A percentile compares a stretch with the other conserved stretches of the same genome.
Evolutionary conservation across 176 grass and related monocot species (phyloP).

Genomic region (Paspalum notatum): DNA sequence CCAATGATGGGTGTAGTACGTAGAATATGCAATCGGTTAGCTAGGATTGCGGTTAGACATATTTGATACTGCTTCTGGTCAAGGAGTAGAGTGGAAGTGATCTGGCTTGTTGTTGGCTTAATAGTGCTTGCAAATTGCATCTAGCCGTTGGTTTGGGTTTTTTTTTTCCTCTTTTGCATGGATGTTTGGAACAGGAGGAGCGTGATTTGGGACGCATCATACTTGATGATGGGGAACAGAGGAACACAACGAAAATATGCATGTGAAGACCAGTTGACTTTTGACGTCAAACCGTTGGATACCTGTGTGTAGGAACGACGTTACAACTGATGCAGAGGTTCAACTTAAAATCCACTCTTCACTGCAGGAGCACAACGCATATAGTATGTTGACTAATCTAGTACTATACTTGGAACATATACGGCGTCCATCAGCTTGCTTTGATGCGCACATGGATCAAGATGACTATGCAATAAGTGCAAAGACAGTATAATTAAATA

Average conservation of each 20-base stretch:
- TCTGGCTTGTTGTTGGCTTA: slow-evolving; percentile 33
- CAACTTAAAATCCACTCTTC: too few relatives aligned
- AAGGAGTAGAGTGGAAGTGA: slow-evolving; percentile 49
- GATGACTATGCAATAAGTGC: too few relatives aligned
- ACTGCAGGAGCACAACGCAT: too few relatives aligned
- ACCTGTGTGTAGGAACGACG: not conserved
- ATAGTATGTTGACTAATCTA: too few relatives aligned
- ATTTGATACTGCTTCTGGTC: slow-evolving; percentile 38
- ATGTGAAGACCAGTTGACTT: slow-evolving; percentile 40
- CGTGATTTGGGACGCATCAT: slow-evolving; percentile 35
- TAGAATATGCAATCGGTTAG: slow-evolving; percentile 30
- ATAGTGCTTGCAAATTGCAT: slow-evolving; percentile 30
- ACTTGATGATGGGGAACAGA: slow-evolving; percentile 8
- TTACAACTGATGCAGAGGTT: too few relatives aligned
- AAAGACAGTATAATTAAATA: too few relatives aligned
- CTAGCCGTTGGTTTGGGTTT: slow-evolving; percentile 20
- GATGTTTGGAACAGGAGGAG: slow-evolving; percentile 11
- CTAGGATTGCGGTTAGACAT: slow-evolving; percentile 33
- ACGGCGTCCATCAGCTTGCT: too few relatives aligned
- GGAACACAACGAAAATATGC: slow-evolving; percentile 12
- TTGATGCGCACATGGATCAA: too few relatives aligned
- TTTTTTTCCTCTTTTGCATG: not conserved
- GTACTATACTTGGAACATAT: too few relatives aligned
- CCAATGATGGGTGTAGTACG: slow-evolving; percentile 34
- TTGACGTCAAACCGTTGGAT: slow-evolving; percentile 40